Conservation (phyloP, 331 rosid genomes). For the Malus hybrid region DNA sequence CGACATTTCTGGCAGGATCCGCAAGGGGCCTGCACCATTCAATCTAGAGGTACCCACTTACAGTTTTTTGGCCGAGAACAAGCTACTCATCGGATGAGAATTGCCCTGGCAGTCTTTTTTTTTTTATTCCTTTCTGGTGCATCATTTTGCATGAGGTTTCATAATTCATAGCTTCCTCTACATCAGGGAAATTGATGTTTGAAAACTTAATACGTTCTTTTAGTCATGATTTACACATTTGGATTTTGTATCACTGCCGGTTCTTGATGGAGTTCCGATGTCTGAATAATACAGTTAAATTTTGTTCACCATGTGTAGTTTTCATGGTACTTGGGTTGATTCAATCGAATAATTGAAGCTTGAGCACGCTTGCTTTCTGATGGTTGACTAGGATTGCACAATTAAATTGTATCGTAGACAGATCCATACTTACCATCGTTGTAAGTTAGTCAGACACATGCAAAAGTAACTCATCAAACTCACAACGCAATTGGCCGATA, state of each 20-base stretch:
- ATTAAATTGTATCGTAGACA: neutral
- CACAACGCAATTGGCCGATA: neutral
- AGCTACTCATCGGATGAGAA: slow-evolving; percentile 55
- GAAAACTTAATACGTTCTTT: neutral
- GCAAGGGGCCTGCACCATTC: slow-evolving; percentile 88
- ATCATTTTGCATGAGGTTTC: neutral
- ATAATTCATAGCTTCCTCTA: slow-evolving; percentile 8
- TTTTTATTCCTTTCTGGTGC: neutral
- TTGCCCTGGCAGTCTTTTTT: neutral
- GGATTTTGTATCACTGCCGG: neutral
- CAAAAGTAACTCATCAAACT: neutral
- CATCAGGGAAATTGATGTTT: slow-evolving; percentile 5
- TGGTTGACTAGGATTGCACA: neutral
- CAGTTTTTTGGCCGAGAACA: slow-evolving; percentile 54
- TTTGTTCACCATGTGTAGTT: neutral
- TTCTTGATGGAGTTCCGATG: slow-evolving; percentile 2
- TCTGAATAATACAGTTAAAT: slow-evolving; percentile 7
- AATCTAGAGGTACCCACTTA: slow-evolving; percentile 81
- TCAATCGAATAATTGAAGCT: neutral
- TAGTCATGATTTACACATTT: neutral
- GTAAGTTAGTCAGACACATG: neutral
- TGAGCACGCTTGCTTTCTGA: no score
- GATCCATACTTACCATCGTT: neutral
- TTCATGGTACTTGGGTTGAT: neutral
- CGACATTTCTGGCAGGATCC: slow-evolving; percentile 74